phyloP scores from a whole-genome alignment of 2,329 filamentous ascomycete genomes.

The Hypoxylon sp. region DNA sequence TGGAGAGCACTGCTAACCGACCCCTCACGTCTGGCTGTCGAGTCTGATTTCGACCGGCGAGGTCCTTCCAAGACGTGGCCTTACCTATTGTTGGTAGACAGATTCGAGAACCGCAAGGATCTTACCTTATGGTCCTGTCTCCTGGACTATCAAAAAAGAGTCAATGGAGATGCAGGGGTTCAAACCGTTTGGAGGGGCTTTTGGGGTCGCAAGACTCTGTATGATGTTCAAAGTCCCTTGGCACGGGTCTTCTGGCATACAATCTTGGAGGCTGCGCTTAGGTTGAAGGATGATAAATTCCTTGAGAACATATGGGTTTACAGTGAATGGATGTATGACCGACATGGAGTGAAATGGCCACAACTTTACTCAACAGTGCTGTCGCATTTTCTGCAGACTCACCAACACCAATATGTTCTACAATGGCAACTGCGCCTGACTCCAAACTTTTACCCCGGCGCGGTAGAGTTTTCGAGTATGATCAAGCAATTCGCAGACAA shows the following conservation, averaged over 20 bases:
- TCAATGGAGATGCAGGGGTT: slow-evolving; percentile 51
- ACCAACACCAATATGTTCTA: slow-evolving; percentile 58
- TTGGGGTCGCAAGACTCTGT: slow-evolving; percentile 54
- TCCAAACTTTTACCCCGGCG: slow-evolving; percentile 60
- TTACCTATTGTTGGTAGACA: slow-evolving; percentile 50
- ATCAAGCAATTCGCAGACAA: slow-evolving; percentile 60
- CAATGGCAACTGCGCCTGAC: slow-evolving; percentile 66
- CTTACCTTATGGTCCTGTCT: slow-evolving; percentile 53
- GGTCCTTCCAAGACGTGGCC: slow-evolving; percentile 48
- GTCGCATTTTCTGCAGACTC: slow-evolving; percentile 59
- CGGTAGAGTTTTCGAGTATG: slow-evolving; percentile 60
- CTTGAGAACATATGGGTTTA: slow-evolving; percentile 58
- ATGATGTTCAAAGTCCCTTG: slow-evolving; percentile 48
- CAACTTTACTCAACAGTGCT: slow-evolving; percentile 65
- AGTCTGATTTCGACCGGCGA: slow-evolving; percentile 53
- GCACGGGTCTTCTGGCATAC: slow-evolving; percentile 52
- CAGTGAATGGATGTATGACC: slow-evolving; percentile 60
- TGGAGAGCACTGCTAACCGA: slow-evolving; percentile 50
- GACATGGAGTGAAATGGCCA: slow-evolving; percentile 63
- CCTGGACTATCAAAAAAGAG: slow-evolving; percentile 53
- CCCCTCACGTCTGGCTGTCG: slow-evolving; percentile 50
- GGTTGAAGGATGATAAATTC: slow-evolving; percentile 51
- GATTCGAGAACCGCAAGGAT: slow-evolving; percentile 49
- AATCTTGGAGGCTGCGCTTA: slow-evolving; percentile 56
- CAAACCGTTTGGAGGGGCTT: slow-evolving; percentile 52